Base-by-base conservation (phyloP, 768 basidiomycete species). In the Chiua virens region DNA sequence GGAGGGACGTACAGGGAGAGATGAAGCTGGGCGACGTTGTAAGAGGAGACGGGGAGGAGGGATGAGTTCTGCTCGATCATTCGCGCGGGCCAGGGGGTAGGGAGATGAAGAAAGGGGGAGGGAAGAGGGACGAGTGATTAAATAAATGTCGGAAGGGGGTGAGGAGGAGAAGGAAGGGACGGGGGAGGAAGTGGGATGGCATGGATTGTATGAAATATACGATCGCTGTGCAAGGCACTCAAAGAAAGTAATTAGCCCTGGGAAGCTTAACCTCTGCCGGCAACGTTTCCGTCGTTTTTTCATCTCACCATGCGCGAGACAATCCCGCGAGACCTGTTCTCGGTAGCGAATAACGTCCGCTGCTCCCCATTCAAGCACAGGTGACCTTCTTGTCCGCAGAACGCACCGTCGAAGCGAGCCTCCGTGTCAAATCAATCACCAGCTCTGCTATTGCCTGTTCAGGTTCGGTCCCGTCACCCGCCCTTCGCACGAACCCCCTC, bases 1-100 rank as follows among this genome's bases (percentile, higher is more conserved):
- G 35, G 36, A 37, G 35, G 25, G 44, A 76, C 78, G 71, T 65
- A 81, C 81, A 85, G 75, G 10, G 81, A 72, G 69, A 78, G 79
- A 51, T 85, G 80, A 50, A 85, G 77, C 64, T 85, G 82, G 36
- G 79, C 78, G 52, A 84, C 75, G 79, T 79, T 79, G 74, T 82
- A 85, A 55, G 73, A 70, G 60, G 79, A 79, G 69, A 79, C 73
- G 66, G 72, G 68, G 59, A 68, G 68, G 57, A 62, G 59, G 25
- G 69, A 60, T 15, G 71, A 57, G 37, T 70, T 71, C 62, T 79
- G 77, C 69, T 82, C 79, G 70, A 85, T 83, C 85, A 87, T 87
- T 62, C 55, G 65, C 50, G 53, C 35, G 46, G 35, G 36, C 10
- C 35, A 39, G 40, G 44, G 37, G 15, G 5, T 2, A 35, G 55